Evolutionary conservation across 352 stramenopile species (phyloP).

Genomic region (Globisporangium viniferum): DNA sequence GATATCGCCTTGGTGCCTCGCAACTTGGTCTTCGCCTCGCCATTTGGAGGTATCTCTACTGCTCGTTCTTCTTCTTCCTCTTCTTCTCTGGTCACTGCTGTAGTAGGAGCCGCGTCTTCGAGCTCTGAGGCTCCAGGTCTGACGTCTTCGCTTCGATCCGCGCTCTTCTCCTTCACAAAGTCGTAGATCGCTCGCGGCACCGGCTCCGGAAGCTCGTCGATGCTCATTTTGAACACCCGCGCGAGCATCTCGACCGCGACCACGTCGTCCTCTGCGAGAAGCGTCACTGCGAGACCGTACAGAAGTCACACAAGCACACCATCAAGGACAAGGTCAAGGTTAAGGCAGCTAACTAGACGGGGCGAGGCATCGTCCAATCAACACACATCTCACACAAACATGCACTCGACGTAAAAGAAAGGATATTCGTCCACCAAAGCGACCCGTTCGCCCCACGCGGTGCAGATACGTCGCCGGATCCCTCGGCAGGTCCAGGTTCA

Average conservation of each 20-base stretch:
- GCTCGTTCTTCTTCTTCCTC: not conserved
- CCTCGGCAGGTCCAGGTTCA: conserved; percentile 70
- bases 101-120: too few relatives aligned
- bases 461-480: conserved; percentile 80
- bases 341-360: not conserved
- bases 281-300: conserved; percentile 65
- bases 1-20: not conserved
- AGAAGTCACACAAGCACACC: not conserved
- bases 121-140: not conserved
- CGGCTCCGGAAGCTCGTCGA: conserved; percentile 44
- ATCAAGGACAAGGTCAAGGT: conserved; percentile 19
- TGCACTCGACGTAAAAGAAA: conserved; percentile 18
- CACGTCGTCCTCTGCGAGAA: conserved; percentile 48
- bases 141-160: conserved; percentile 14
- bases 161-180: conserved; percentile 6
- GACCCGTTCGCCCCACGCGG: conserved; percentile 65
- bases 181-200: conserved; percentile 44
- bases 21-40: not conserved
- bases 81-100: not conserved
- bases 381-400: conserved; percentile 8
- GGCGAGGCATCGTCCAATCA: not conserved
- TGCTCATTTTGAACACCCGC: conserved; percentile 67
- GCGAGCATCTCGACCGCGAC: conserved; percentile 51
- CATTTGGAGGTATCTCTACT: not conserved
- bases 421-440: conserved; percentile 76